Base-by-base conservation (phyloP, 192 early-diverging fungal species). In the Phycomyces nitens region DNA sequence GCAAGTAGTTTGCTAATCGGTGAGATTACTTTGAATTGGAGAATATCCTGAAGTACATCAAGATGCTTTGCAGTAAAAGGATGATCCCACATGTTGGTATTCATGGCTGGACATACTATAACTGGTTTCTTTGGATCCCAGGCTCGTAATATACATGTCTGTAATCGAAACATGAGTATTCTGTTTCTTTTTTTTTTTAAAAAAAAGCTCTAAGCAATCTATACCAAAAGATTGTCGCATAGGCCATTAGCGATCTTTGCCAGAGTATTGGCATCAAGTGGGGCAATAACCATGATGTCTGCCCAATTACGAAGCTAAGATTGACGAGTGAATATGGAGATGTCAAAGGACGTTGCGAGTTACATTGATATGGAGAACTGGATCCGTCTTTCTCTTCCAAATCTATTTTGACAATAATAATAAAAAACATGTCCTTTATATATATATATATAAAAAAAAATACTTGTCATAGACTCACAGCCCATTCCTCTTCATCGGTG, bases 81-180 rank as follows among this genome's bases (percentile, higher is more conserved):
- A 75, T 99, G 94, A 41, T 88, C 84, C 92, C 93, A 99, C 96
- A 97, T 97, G 77, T 85, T 80, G 6, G 93, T 95, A 64, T 97
- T 96, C 95, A 99, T 99, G n/a, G 95, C 95, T 9, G 95, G 96
- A 60, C 88, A 92, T 6, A 92, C 81, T 15, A 94, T 60, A 1
- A 95, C 82, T 0, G 89, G 90, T 26, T 58, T 52, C 11, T 54
- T 50, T 24, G 74, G 72, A 65, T 95, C 89, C 95, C 96, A 98
- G 0, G 96, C 96, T 6, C 96, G 68, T 24, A 95, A 63, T 21
- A 94, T 82, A 68, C 93, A 94, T 1, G 94, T 96, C 89, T 92
- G 62, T 6, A 26, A 24, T 11, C 42, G 47, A 51, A 12, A 26
- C 44, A 56, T 59, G 16, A 15, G 5, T 24, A 6, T 12, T 16